A percentile compares a stretch with the other conserved stretches of the same genome.
Conservation (phyloP, 257 asterid genomes). For the Solanum medicagineum region DNA sequence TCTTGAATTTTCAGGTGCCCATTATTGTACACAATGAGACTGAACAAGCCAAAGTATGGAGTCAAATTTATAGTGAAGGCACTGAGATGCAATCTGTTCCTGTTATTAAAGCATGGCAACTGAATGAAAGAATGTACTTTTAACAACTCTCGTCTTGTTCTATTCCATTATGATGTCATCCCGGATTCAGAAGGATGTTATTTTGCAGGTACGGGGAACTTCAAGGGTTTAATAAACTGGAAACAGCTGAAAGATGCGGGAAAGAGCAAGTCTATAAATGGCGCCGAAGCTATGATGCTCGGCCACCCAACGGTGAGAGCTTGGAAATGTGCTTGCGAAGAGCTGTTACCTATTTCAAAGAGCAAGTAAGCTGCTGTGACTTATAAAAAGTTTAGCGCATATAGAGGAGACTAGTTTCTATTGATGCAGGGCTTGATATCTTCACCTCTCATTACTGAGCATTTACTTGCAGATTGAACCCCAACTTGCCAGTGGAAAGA, state of each 20-base stretch:
- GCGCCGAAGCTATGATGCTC: slow-evolving; percentile 88
- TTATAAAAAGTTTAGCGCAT: background rate
- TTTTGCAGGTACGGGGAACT: slow-evolving; percentile 73
- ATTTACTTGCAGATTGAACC: slow-evolving; percentile 65
- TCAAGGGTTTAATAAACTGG: slow-evolving; percentile 78
- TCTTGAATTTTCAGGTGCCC: slow-evolving; percentile 53
- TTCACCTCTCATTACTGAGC: background rate
- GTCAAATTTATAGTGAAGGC: slow-evolving; percentile 47
- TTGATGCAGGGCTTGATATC: background rate
- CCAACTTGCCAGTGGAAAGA: slow-evolving; percentile 48
- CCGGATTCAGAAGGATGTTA: background rate
- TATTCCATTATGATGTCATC: background rate
- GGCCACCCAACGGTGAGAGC: slow-evolving; percentile 94
- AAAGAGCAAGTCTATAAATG: slow-evolving; percentile 83
- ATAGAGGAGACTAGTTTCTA: background rate
- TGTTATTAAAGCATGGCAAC: slow-evolving; percentile 84
- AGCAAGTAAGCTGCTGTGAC: slow-evolving; percentile 36
- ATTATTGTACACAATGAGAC: slow-evolving; percentile 53
- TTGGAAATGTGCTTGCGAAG: slow-evolving; percentile 90
- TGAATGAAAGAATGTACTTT: slow-evolving; percentile 81
- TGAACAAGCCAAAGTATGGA: slow-evolving; percentile 67
- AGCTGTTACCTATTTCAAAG: slow-evolving; percentile 82
- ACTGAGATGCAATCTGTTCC: slow-evolving; percentile 66
- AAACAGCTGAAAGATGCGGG: slow-evolving; percentile 82
- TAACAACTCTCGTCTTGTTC: background rate